Conservation (phyloP, 768 basidiomycete species). For the Tylopilus vinaceipallidus region DNA sequence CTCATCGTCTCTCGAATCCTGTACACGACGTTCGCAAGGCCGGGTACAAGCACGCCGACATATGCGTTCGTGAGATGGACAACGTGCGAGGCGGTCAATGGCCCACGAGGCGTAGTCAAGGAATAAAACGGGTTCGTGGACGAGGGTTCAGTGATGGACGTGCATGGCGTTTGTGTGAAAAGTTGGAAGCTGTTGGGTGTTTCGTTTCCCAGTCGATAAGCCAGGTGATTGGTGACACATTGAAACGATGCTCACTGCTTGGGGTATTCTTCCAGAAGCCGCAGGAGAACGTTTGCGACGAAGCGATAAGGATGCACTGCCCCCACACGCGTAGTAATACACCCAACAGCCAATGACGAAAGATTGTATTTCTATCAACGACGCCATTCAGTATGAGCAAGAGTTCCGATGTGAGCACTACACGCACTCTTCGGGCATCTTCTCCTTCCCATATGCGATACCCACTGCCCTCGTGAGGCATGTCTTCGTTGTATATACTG, state of each 20-base stretch:
- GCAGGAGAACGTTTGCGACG: slow-evolving; percentile 56
- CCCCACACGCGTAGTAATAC: slow-evolving; percentile 53
- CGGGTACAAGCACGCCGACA: slow-evolving; percentile 44
- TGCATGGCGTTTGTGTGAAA: slow-evolving; percentile 44
- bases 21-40: slow-evolving; percentile 32
- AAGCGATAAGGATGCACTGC: slow-evolving; percentile 71
- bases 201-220: slow-evolving; percentile 3
- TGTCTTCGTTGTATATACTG: slow-evolving; percentile 43
- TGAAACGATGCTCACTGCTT: slow-evolving; percentile 29
- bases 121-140: slow-evolving; percentile 31
- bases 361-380: slow-evolving; percentile 49
- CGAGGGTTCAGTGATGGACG: slow-evolving; percentile 32
- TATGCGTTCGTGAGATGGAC: slow-evolving; percentile 59
- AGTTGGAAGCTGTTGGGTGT: slow-evolving; percentile 34
- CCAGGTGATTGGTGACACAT: slow-evolving; percentile 1
- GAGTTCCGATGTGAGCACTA: not conserved
- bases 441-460: slow-evolving; percentile 31
- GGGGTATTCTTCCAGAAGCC: slow-evolving; percentile 49
- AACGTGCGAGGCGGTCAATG: slow-evolving; percentile 39
- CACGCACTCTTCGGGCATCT: slow-evolving; percentile 36
- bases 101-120: slow-evolving; percentile 43
- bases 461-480: slow-evolving; percentile 45
- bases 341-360: slow-evolving; percentile 44
- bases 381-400: not conserved
- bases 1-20: slow-evolving; percentile 55